A percentile compares a stretch with the other conserved stretches of the same genome.
Conservation (phyloP, 805 yeast species). For the Yarrowia sp. region DNA sequence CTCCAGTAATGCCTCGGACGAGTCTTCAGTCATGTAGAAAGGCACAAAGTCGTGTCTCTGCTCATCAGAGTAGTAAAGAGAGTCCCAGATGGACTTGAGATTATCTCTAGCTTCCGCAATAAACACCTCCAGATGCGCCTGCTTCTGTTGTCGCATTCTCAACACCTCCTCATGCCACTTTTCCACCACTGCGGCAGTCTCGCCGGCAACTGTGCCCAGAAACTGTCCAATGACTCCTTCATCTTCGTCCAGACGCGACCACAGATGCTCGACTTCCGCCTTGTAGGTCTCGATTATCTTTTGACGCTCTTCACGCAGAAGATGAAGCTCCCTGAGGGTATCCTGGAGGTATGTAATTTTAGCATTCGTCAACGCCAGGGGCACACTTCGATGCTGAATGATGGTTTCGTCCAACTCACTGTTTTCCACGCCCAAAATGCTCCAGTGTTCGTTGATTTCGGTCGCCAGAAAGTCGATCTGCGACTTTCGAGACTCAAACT, state of each 20-base stretch:
- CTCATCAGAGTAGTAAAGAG: conserved; percentile 62
- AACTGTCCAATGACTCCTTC: conserved; percentile 1
- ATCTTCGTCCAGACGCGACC: conserved; percentile 17
- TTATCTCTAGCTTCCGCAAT: conserved; percentile 66
- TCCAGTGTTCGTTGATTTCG: conserved; percentile 22
- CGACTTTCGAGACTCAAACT: conserved; percentile 7
- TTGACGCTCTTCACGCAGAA: conserved; percentile 6
- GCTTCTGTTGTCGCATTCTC: conserved; percentile 65
- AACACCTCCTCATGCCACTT: conserved; percentile 57
- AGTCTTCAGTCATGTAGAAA: conserved; percentile 53
- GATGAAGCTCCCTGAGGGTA: conserved; percentile 14
- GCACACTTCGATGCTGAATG: conserved; percentile 21
- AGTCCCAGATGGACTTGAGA: conserved; percentile 68
- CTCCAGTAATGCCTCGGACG: conserved; percentile 66
- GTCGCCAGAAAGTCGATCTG: conserved; percentile 19
- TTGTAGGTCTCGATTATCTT: conserved; percentile 4
- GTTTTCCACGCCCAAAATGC: conserved; percentile 22
- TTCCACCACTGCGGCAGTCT: conserved; percentile 19
- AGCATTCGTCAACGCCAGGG: not conserved
- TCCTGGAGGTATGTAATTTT: conserved; percentile 16
- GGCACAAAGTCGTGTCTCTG: conserved; percentile 60
- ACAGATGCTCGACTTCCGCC: conserved; percentile 21
- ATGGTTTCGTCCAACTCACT: conserved; percentile 27
- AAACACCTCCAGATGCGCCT: conserved; percentile 69
- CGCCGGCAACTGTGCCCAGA: conserved; percentile 18